Percentiles rank a stretch among this genome's conserved stretches.
Conservation (phyloP, 352 stramenopile species). For the Phytophthora crassamura region DNA sequence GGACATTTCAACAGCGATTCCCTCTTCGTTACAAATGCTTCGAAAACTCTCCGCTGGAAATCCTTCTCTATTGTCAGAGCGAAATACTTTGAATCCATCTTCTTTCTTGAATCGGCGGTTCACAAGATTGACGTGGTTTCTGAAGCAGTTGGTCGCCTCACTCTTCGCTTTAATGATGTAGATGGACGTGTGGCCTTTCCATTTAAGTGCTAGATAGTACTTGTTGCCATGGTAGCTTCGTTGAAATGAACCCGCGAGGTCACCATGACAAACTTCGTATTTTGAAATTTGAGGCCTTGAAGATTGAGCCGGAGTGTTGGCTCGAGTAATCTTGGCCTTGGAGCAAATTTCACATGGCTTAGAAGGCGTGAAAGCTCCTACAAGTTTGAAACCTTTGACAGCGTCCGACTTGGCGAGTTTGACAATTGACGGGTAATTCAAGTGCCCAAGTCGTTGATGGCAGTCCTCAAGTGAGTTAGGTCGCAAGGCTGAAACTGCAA, state of each 20-base stretch:
- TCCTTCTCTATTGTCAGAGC: conserved; percentile 11
- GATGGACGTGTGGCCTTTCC: background rate
- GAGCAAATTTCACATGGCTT: background rate
- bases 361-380: background rate
- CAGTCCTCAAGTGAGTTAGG: conserved; percentile 14
- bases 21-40: conserved; percentile 4
- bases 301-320: background rate
- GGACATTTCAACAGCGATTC: background rate
- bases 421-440: conserved; percentile 4
- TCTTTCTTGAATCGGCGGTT: background rate
- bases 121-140: background rate
- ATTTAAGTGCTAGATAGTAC: conserved; percentile 4
- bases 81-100: background rate
- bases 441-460: conserved; percentile 4
- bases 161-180: conserved; percentile 1
- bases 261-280: conserved; percentile 12
- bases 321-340: background rate
- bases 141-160: background rate
- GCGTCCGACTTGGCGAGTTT: background rate
- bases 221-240: conserved; percentile 9
- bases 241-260: conserved; percentile 5
- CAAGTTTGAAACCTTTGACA: conserved; percentile 3
- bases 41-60: conserved; percentile 6
- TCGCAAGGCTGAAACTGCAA: background rate
- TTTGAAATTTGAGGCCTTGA: background rate